Evolutionary conservation across 768 basidiomycete species (phyloP).

Genomic region (Cantharellus cinnabarinus): DNA sequence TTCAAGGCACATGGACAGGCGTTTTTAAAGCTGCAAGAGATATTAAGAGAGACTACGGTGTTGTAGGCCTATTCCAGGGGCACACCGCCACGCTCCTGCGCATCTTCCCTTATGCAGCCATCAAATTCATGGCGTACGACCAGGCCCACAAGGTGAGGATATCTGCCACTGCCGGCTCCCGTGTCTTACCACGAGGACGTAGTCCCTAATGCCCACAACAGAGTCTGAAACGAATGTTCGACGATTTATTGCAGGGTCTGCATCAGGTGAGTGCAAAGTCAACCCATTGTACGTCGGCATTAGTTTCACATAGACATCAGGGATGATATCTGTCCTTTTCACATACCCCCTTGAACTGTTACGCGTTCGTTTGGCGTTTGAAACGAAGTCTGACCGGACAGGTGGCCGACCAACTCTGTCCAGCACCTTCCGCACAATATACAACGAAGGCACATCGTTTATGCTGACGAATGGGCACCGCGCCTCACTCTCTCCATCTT

Average conservation of each 20-base stretch:
- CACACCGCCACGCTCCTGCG: conserved; percentile 88
- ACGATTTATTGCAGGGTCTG: conserved; percentile 71
- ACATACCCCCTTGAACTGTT: conserved; percentile 94
- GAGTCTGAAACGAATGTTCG: conserved; percentile 55
- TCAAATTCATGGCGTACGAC: conserved; percentile 96
- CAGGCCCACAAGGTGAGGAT: conserved; percentile 49
- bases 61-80: conserved; percentile 77
- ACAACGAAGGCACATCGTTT: conserved; percentile 32
- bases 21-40: conserved; percentile 52
- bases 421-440: conserved; percentile 32
- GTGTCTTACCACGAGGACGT: background rate
- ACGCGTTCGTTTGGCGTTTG: conserved; percentile 87
- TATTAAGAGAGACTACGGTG: conserved; percentile 36
- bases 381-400: conserved; percentile 27
- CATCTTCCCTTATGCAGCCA: conserved; percentile 90
- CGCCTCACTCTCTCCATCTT: conserved; percentile 8
- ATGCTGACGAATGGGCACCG: conserved; percentile 7
- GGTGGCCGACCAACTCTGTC: conserved; percentile 24
- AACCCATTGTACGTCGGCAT: too few relatives aligned
- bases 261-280: conserved; percentile 40
- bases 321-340: conserved; percentile 69
- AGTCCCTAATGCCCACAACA: conserved; percentile 75
- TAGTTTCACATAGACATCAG: conserved; percentile 14
- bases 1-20: conserved; percentile 68
- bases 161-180: background rate